Evolutionary conservation across 2,329 filamentous ascomycete genomes (phyloP), one percentile per base, ranked within the genome.

Genomic region (Claviceps sp.): DNA sequence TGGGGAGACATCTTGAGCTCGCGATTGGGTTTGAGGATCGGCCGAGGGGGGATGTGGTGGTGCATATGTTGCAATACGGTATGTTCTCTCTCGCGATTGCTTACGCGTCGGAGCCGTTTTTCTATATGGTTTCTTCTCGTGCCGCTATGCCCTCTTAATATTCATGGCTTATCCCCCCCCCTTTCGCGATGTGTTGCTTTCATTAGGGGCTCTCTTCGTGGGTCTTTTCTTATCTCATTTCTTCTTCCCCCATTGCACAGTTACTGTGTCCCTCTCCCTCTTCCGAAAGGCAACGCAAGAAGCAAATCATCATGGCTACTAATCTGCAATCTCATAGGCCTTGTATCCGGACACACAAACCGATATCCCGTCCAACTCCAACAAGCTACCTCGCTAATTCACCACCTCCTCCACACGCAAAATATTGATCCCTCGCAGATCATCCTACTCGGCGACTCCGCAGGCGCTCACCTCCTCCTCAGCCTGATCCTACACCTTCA

Each of bases 381-480:
- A 19, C 52, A 54, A 24, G 52, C 52, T 4, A 14, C 22, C 13
- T 22, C 52, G 2, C 34, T 54, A n/a, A 17, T 54, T 1, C 19
- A 45, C 13, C 49, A 54, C 22, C 49, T 54, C 5, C 14, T 54
- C 14, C 39, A 48, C 38, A 22, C 30, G 1, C 6, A 45, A 22
- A 11, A 46, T 14, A 37, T 54, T 5, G 2, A 45, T 3, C 43
- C 52, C 7, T 51, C 48, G 8, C 42, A 45, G 41, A 51, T 54
- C 44, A 39, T 51, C 8, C 41, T 54, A 3, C 37, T 54, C 34
- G 52, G 52, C 19, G 52, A 54, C 34, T 54, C 52, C 10, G 52
- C 52, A 17, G 52, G 52, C 30, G 52, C 30, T 2, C 52, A 54
- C 22, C 48, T 54, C 5, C 45, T 54, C 10, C 30, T 48, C 24